Evolutionary conservation across 495 filamentous ascomycete genomes (phyloP), one percentile per base, ranked within the genome.

Genomic region (Letharia lupina): DNA sequence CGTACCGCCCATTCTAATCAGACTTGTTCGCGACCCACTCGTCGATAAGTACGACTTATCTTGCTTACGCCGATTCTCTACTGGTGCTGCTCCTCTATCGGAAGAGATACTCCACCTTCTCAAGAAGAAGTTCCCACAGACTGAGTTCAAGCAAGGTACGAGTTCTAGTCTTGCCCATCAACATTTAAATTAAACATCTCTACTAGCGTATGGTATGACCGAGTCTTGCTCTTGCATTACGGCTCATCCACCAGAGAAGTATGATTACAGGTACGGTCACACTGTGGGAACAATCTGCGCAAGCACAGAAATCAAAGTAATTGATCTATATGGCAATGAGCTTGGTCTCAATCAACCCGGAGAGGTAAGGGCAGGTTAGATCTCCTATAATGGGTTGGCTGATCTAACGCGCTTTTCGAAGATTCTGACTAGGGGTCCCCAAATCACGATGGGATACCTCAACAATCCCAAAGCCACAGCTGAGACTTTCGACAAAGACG

Each of bases 1-100:
- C 67, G 88, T 89, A 6, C 87, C 88, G 10, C 88, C 87, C 0
- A 87, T 90, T 64, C 75, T 89, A 8, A 88, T 90, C 65, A 81
- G 87, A 13, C 76, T 90, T 54, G 82, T 88, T 18, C 81, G 84
- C 31, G 85, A 89, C 65, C 81, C 84, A 4, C 77, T 82, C 33
- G 86, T 89, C 7, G 74, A 82, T n/a, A 72, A 79, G 20, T 89
- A 87, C 68, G 83, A 86, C 70, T 78, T 88, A 20, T 72, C 70
- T 13, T 78, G 78, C 62, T 73, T 88, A 1, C 75, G 71, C 9
- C 74, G 80, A 2, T 84, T 87, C 69, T 79, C 76, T 4, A 77
- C 75, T 28, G 87, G 87, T 33, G 86, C 87, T 5, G 87, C 87
- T n/a, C 88, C 87, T 7, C 74, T 89, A 4, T 81, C 78, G 18